Evolutionary conservation across 305 asterid genomes (phyloP), one percentile per base, ranked within the genome.

Genomic region (Rubia peregrina): DNA sequence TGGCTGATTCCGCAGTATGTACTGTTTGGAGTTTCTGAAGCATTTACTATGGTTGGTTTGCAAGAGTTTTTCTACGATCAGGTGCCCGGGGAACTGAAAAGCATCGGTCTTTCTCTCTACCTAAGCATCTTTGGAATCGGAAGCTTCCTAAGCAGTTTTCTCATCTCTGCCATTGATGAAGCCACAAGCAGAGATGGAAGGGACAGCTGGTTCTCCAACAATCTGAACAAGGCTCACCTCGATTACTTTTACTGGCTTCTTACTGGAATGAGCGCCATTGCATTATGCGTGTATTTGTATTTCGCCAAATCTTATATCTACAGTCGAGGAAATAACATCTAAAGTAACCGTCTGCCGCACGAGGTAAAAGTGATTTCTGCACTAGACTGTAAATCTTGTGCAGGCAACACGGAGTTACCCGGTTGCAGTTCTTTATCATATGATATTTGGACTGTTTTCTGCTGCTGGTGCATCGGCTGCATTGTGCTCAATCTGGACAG

Each of bases 61-160:
- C 88, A 81, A 61, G 89, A 85, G 49, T 79, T 84, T 4, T 86
- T 88, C 85, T 88, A 86, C 12, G 86, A 88, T 60, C 87, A 88
- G 42, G 86, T 80, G 7, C 90, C 95, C 0, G 63, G 42, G 13
- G 90, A 82, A 19, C 36, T 88, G 75, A 88, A 75, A 81, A 83
- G 95, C 33, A 36, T 85, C 0, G 95, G 95, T 4, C 80, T 87
- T 40, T 76, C 91, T 38, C 71, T 86, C 2, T 84, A 70, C 73
- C 80, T 83, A 2, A 83, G 92, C 38, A 78, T 85, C 46, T 63
- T 82, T 2, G 95, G 95, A 5, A 40, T 80, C 3, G 93, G 90
- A 61, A 79, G 82, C 68, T 84, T 87, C 49, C 59, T 84, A 6
- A 87, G 90, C 79, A 76, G 89, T 71, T 84, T 87, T 30, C 79